phyloP scores from a whole-genome alignment of 768 basidiomycete genomes.

The Psilocybe cubensis region DNA sequence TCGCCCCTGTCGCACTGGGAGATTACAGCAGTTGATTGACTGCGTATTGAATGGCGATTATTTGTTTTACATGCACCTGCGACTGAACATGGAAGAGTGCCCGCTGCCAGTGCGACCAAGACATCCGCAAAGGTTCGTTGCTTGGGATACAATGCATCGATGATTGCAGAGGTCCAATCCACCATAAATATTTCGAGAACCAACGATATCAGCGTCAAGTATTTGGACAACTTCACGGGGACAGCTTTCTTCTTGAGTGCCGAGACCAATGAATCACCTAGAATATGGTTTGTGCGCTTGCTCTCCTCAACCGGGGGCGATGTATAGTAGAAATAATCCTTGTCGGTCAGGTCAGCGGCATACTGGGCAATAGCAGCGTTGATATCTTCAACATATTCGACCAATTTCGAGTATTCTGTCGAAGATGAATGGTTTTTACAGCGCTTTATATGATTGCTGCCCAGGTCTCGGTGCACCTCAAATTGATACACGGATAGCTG shows the following conservation, averaged over 20 bases:
- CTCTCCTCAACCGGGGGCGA: not conserved
- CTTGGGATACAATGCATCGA: conserved; percentile 24
- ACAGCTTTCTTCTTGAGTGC: not conserved
- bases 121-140: conserved; percentile 21
- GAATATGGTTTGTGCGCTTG: not conserved
- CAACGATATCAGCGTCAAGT: not conserved
- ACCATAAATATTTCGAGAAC: conserved; percentile 21
- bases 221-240: no score
- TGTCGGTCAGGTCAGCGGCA: no score
- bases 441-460: not conserved
- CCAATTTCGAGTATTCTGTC: not conserved
- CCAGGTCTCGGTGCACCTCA: not conserved
- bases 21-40: conserved; percentile 9
- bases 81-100: not conserved
- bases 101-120: conserved; percentile 13
- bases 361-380: not conserved
- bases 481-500: not conserved
- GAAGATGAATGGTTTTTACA: not conserved
- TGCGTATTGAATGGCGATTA: not conserved
- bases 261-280: not conserved
- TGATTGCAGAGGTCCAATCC: conserved; percentile 20
- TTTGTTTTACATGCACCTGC: not conserved
- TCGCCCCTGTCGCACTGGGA: not conserved
- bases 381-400: not conserved
- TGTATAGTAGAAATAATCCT: no score